Evolutionary conservation across 805 yeast species (phyloP).

Genomic region (Debaryomyces maramus): DNA sequence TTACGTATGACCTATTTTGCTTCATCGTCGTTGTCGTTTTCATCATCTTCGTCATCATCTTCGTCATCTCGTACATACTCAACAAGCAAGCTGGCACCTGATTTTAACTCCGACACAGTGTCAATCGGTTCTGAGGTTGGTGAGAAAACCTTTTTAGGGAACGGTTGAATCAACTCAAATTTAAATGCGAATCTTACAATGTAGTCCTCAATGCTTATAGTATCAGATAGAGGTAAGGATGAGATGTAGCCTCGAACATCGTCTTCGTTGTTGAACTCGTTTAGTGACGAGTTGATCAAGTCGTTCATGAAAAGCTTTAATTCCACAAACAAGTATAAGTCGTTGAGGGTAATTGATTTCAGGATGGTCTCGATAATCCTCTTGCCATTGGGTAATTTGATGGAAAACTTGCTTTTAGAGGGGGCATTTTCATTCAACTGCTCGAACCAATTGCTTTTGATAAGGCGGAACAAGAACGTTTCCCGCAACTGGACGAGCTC

Average conservation of each 20-base stretch:
- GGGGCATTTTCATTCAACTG: conserved; percentile 8
- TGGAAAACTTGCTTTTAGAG: conserved; percentile 41
- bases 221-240: not conserved
- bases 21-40: too few species aligned
- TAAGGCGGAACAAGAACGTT: conserved; percentile 19
- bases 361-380: conserved; percentile 47
- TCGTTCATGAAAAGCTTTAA: conserved; percentile 27
- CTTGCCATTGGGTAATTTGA: conserved; percentile 56
- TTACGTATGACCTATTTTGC: too few species aligned
- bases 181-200: conserved; percentile 25
- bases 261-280: conserved; percentile 14
- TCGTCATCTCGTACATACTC: conserved; percentile 30
- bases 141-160: conserved; percentile 35
- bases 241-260: conserved; percentile 11
- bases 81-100: conserved; percentile 40
- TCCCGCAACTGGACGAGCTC: conserved; percentile 13
- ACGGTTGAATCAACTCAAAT: conserved; percentile 43
- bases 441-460: conserved; percentile 14
- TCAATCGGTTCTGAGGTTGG: conserved; percentile 12
- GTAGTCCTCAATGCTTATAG: conserved; percentile 22
- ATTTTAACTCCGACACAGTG: conserved; percentile 24
- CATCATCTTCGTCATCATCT: conserved; percentile 13
- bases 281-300: not conserved
- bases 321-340: conserved; percentile 53
- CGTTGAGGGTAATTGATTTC: conserved; percentile 39